A percentile compares a stretch with the other conserved stretches of the same genome.
Evolutionary conservation across 2,329 filamentous ascomycete genomes (phyloP).

Genomic region (Helicocarpus griseus): DNA sequence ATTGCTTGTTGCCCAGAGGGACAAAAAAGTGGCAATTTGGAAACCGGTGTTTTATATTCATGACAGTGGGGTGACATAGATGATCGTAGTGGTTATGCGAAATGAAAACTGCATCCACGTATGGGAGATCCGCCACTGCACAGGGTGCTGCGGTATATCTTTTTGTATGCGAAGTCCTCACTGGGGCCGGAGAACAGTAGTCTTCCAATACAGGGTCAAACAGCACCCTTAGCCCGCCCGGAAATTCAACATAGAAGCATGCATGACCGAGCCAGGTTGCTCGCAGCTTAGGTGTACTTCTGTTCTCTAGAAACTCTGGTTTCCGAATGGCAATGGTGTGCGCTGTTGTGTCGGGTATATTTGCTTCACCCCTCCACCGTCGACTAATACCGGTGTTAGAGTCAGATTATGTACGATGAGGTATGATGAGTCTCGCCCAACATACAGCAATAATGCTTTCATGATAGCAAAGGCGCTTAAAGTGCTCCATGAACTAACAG

Average conservation of each 20-base stretch:
- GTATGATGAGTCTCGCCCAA: background rate
- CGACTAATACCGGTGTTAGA: slow-evolving; percentile 20
- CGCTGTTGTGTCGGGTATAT: slow-evolving; percentile 52
- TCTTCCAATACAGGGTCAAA: slow-evolving; percentile 92
- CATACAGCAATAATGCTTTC: no score
- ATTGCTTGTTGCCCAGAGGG: slow-evolving; percentile 68
- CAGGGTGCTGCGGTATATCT: slow-evolving; percentile 72
- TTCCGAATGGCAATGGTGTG: slow-evolving; percentile 58
- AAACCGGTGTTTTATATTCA: slow-evolving; percentile 59
- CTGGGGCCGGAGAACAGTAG: slow-evolving; percentile 62
- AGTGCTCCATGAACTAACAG: no score
- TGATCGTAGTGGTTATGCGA: slow-evolving; percentile 93
- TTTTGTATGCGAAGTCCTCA: slow-evolving; percentile 57
- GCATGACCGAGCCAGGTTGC: slow-evolving; percentile 95
- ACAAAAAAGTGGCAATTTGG: slow-evolving; percentile 88
- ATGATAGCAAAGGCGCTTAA: no score
- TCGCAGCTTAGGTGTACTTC: slow-evolving; percentile 54
- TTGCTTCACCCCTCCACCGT: slow-evolving; percentile 40
- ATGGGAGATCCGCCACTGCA: slow-evolving; percentile 64
- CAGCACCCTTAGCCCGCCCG: slow-evolving; percentile 72
- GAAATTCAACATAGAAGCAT: slow-evolving; percentile 87
- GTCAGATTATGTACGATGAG: background rate
- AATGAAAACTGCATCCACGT: slow-evolving; percentile 50
- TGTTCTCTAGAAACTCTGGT: slow-evolving; percentile 56
- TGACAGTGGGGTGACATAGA: slow-evolving; percentile 65